Evolutionary conservation across 805 yeast genomes (phyloP), one percentile per base, ranked within the genome.

Genomic region (Kodamaea fukazawae): DNA sequence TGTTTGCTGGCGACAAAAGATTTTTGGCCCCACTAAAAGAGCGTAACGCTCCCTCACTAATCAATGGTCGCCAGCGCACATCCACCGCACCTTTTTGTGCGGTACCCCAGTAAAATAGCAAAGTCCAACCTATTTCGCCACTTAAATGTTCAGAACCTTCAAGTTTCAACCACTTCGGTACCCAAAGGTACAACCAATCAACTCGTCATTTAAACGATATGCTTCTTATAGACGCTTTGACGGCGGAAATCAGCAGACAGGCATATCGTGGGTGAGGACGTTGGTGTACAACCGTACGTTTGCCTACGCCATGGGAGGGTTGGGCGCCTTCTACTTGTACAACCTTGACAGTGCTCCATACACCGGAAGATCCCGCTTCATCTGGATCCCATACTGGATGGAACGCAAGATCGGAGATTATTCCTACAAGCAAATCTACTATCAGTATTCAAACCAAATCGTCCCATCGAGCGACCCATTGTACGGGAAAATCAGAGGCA

Each of bases 281-380:
- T 32, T 63, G 3, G 42, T 66, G n/a, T 42, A 41, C 29, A 60
- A 49, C 41, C 47, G 61, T 34, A 51, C 50, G 22, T 41, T 54
- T 67, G 35, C 75, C 70, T 57, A 65, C 70, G 20, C 36, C 7
- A 43, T 42, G 7, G 49, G 43, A 9, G 58, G 50, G 1, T 11
- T 44, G 13, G 48, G 35, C 2, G 53, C 44, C 11, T 54, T 57
- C 37, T 56, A 57, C 43, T 29, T 49, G 27, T 57, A 57, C 48
- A 70, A 82, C 22, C 65, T 86, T 22, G 85, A 89, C 47, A 76
- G 76, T 47, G 96, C 96, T 0, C 96, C 96, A 1, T 82, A 83
- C 17, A 81, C 95, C 1, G 78, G 80, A 23, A 67, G 98, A 36
- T 64, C 54, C 22, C 68, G 97, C 46, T 76, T 88, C 51, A 76